Conservation (phyloP, 1,284 basidiomycete species). For the Pholiota adiposa region DNA sequence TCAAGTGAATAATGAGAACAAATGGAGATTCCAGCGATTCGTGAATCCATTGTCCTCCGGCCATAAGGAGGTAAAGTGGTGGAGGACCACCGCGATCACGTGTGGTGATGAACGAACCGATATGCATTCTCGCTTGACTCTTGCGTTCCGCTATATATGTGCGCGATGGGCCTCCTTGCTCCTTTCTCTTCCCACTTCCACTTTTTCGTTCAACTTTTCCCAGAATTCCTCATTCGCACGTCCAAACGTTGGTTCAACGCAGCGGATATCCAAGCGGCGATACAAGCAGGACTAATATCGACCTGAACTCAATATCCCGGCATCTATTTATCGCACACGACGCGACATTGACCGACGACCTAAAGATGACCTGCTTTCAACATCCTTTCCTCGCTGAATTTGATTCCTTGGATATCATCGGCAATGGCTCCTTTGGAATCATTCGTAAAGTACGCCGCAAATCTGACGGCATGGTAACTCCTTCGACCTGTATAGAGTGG, state of each 20-base stretch:
- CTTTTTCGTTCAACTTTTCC: background rate
- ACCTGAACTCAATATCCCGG: too few species aligned
- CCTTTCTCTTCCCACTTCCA: background rate
- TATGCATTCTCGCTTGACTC: background rate
- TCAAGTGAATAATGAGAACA: background rate
- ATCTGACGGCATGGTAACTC: constrained; percentile 82
- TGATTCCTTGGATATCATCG: constrained; percentile 89
- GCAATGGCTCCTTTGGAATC: constrained; percentile 97
- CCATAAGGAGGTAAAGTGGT: background rate
- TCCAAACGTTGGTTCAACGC: background rate
- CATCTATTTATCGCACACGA: too few species aligned
- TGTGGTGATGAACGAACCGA: background rate
- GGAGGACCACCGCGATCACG: constrained; percentile 3
- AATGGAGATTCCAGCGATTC: background rate
- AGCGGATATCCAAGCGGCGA: background rate
- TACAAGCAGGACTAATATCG: background rate
- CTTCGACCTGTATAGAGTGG: too few species aligned
- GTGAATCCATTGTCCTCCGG: background rate
- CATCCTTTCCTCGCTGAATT: constrained; percentile 78
- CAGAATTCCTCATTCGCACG: background rate
- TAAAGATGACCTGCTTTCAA: too few species aligned
- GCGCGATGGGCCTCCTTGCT: too few species aligned
- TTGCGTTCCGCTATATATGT: too few species aligned
- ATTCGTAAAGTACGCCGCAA: constrained; percentile 92
- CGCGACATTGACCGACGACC: too few species aligned